Evolutionary conservation across 345 rosid genomes (phyloP).

Genomic region (Diplotaxis tenuifolia): DNA sequence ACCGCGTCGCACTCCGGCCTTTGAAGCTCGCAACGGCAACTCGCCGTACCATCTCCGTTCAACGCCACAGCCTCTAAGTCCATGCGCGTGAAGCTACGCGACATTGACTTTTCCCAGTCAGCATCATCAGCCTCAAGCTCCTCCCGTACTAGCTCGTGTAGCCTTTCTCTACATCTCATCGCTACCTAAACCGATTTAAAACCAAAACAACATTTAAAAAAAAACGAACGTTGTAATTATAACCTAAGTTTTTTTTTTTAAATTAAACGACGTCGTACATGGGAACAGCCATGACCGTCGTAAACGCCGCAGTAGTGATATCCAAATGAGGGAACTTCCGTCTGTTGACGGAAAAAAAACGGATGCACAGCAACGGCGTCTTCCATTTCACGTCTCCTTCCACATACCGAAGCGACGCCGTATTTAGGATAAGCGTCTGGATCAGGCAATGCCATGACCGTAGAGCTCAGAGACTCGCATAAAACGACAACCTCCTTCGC

Average conservation of each 20-base stretch:
- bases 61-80: constrained; percentile 50
- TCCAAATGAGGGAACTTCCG: constrained; percentile 11
- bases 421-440: constrained; percentile 42
- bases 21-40: constrained; percentile 68
- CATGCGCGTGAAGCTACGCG: constrained; percentile 67
- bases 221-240: constrained; percentile 2
- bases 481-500: constrained; percentile 27
- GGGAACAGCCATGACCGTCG: constrained; percentile 83
- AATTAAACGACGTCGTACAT: constrained; percentile 41
- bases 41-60: constrained; percentile 19
- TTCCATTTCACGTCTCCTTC: constrained; percentile 86
- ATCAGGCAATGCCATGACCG: constrained; percentile 32
- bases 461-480: constrained; percentile 29
- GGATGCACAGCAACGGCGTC: constrained; percentile 71
- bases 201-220: neutral
- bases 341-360: constrained; percentile 32
- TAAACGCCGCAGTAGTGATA: constrained; percentile 70
- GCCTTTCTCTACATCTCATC: constrained; percentile 55
- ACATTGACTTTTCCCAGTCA: constrained; percentile 57
- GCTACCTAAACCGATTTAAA: constrained; percentile 46
- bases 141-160: constrained; percentile 65
- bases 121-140: constrained; percentile 37
- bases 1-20: constrained; percentile 71
- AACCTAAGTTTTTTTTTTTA: neutral
- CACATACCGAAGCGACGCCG: constrained; percentile 79